Base-by-base conservation (phyloP, 2,329 filamentous ascomycete genomes). In the Plenodomus tracheiphilus region DNA sequence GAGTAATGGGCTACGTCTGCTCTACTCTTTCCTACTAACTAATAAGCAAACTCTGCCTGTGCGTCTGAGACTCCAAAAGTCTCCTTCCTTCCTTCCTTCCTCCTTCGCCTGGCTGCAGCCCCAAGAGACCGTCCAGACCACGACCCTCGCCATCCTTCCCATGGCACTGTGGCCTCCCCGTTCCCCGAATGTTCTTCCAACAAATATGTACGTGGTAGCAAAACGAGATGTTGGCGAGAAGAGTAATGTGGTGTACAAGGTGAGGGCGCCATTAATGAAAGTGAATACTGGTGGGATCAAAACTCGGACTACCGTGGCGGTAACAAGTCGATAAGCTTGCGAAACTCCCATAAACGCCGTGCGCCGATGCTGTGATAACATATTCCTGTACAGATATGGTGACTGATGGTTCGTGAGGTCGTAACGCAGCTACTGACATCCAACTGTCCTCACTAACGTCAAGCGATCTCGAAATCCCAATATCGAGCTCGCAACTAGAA, bases 161-260 rank as follows among this genome's bases (percentile, higher is more conserved):
- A 28, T 42, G 45, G 17, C 30, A 21, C 38, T 18, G 32, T 30
- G 32, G n/a, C 44, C 39, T 36, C 43, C 46, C 41, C 30, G 39
- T 39, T 20, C 37, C n/a, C 37, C 18, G 13, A 15, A 4, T 8
- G 15, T 4, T 32, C 38, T 11, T 30, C 21, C 39, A 48, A 41
- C 37, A 43, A 48, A 39, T 64, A 66, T 64, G 40, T 67, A 67
- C 61, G 57, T 65, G 50, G 59, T 52, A 60, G 54, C 59, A 61
- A 58, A 44, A 51, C 32, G 28, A 51, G 47, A 54, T 53, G 37
- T 42, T 40, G 51, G 32, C 22, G 20, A 48, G 41, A 53, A 54
- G 38, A 51, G 53, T 30, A 55, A 62, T 62, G 46, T 46, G 40
- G 39, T 56, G 53, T 65, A 65, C 48, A 61, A 51, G 49, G 40